Percentiles rank a stretch among this genome's conserved stretches.
phyloP scores from a whole-genome alignment of 1,284 basidiomycete genomes.

The Phellopilus nigrolimitatus region DNA sequence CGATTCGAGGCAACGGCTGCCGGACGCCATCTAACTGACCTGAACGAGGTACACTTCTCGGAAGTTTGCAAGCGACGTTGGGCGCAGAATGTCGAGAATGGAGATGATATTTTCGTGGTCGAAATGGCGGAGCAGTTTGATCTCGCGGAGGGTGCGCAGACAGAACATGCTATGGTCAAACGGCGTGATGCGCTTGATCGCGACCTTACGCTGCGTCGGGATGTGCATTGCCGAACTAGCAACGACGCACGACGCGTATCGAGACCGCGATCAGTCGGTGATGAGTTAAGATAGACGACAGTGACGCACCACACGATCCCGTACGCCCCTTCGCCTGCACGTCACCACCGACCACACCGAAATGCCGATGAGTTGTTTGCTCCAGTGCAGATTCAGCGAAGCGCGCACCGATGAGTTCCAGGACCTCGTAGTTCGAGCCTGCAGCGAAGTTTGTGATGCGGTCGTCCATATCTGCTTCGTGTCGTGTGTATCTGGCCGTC shows the following conservation, averaged over 20 bases:
- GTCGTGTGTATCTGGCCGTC: no score
- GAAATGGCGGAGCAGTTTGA: conserved; percentile 81
- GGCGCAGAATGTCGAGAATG: conserved; percentile 75
- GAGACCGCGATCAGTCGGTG: not conserved
- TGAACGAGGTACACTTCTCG: conserved; percentile 77
- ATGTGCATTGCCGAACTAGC: conserved; percentile 63
- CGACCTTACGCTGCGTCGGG: conserved; percentile 61
- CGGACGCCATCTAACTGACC: conserved; percentile 23
- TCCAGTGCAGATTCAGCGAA: not conserved
- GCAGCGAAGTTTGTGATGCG: conserved; percentile 54
- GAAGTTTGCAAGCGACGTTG: conserved; percentile 60
- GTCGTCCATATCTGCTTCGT: no score
- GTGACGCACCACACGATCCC: conserved; percentile 62
- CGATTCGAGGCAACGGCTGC: conserved; percentile 9
- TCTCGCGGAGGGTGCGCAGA: conserved; percentile 79
- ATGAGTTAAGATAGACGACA: conserved; percentile 1
- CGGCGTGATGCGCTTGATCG: conserved; percentile 79
- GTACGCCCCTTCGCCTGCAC: conserved; percentile 68
- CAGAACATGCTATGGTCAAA: conserved; percentile 90
- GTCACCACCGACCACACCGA: not conserved
- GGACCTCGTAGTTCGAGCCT: conserved; percentile 60
- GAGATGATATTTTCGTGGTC: conserved; percentile 80
- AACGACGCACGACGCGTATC: no score
- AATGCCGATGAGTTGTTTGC: not conserved
- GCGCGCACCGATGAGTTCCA: conserved; percentile 62